These are phyloP conservation scores for Baorangia bicolor DNA, from an alignment of 768 basidiomycete genomes.

Conservation along the genomic window DNA sequence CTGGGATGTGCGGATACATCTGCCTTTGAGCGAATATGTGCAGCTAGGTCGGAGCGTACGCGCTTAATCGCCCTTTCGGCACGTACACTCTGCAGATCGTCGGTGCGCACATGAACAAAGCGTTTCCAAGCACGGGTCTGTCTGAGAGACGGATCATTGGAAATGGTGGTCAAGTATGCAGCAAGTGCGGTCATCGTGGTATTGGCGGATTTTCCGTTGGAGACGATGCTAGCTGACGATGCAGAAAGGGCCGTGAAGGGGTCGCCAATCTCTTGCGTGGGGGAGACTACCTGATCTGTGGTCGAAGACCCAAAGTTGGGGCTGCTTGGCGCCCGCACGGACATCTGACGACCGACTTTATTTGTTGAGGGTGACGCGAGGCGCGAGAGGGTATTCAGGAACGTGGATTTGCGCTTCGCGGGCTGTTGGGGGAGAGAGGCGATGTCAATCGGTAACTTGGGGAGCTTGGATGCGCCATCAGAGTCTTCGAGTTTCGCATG, in stretches of 20 bases:
- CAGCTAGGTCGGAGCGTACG: conserved; percentile 80
- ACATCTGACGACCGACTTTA: conserved; percentile 46
- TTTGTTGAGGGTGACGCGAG: conserved; percentile 69
- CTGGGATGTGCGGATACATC: conserved; percentile 24
- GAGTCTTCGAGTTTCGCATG: conserved; percentile 74
- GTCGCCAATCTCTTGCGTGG: conserved; percentile 56
- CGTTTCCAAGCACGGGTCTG: conserved; percentile 75
- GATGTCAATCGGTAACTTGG: conserved; percentile 59
- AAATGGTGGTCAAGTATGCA: conserved; percentile 74
- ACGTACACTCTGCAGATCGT: conserved; percentile 85
- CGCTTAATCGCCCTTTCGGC: conserved; percentile 88
- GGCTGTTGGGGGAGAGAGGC: conserved; percentile 49
- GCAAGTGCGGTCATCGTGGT: conserved; percentile 67
- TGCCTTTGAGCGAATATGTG: conserved; percentile 51
- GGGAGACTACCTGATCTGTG: conserved; percentile 42
- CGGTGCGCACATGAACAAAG: conserved; percentile 81
- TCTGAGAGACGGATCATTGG: conserved; percentile 64
- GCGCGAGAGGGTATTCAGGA: conserved; percentile 83
- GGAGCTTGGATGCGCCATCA: conserved; percentile 55
- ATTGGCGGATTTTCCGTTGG: conserved; percentile 35
- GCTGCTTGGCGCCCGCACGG: conserved; percentile 33
- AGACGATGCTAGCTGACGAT: conserved; percentile 24
- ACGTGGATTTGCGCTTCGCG: conserved; percentile 76
- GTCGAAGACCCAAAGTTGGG: conserved; percentile 34
- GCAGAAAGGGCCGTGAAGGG: conserved; percentile 52